Evolutionary conservation across 805 yeast genomes (phyloP).

Genomic region (Scheffersomyces amazonensis): DNA sequence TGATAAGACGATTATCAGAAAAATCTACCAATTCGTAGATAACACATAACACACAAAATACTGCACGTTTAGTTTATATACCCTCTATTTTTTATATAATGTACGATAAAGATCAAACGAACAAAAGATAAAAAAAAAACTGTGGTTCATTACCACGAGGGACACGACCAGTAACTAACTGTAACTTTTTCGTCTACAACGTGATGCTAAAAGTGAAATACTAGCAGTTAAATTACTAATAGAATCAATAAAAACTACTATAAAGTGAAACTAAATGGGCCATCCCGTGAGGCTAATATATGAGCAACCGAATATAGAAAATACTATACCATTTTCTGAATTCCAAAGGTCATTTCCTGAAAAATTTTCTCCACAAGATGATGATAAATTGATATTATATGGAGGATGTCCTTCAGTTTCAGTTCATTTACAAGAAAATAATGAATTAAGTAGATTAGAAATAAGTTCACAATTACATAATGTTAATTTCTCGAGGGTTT

Average conservation of each 20-base stretch:
- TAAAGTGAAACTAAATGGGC: constrained; percentile 2
- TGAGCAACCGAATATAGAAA: constrained; percentile 38
- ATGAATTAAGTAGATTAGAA: not conserved
- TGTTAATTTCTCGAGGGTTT: constrained; percentile 11
- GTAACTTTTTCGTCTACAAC: too few species aligned
- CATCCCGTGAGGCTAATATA: constrained; percentile 8
- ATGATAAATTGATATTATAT: constrained; percentile 40
- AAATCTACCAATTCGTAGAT: not conserved
- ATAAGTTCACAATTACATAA: constrained; percentile 4
- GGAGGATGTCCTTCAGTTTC: constrained; percentile 29
- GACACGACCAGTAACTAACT: too few species aligned
- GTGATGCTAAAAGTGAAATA: too few species aligned
- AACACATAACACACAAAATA: too few species aligned
- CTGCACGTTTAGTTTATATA: too few species aligned
- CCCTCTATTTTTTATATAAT: too few species aligned
- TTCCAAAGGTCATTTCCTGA: constrained; percentile 40
- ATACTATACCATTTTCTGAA: constrained; percentile 30
- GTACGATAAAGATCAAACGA: too few species aligned
- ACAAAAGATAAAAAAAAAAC: too few species aligned
- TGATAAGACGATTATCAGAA: constrained; percentile 35
- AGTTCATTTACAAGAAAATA: constrained; percentile 1
- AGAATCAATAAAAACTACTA: too few species aligned
- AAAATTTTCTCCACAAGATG: constrained; percentile 27
- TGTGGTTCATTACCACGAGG: too few species aligned
- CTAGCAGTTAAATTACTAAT: too few species aligned